Evolutionary conservation across 257 asterid species (phyloP), one percentile per base, ranked within the genome.

Genomic region (Orobanche coerulescens): DNA sequence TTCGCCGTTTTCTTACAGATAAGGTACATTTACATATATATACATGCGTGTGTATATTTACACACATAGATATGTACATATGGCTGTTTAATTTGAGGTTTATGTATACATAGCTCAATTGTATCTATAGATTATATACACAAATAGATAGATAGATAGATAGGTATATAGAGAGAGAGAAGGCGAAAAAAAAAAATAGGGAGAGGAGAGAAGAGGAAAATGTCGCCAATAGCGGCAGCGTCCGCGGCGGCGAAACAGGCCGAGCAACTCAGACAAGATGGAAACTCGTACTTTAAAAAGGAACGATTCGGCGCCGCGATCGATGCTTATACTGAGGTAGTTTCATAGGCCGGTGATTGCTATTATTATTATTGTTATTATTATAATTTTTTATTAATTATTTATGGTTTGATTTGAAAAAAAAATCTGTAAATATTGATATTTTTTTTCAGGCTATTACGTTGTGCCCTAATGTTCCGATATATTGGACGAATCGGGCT

Each of bases 401-500:
- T 10, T 4, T 7, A n/a, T 6, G 10, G 48, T 2, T 68, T 42
- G n/a, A 31, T 65, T 37, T 42, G 14, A 8, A 23, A 50, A 15
- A n/a, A n/a, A n/a, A n/a, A n/a, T n/a, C 69, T 69, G 36, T 18
- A 52, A 18, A 19, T 8, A 37, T 65, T 54, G 43, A 26, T 20
- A 46, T 46, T 58, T 9, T 40, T 61, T 20, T 47, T 19, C 28
- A 93, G 99, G 99, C 99, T 62, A 89, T 93, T 68, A 34, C 81
- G 31, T 44, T 93, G 82, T 84, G 96, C 88, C 99, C 97, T 76
- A 75, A 89, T 67, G 87, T 93, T 66, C 86, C 95, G 23, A 64
- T 81, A 11, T 93, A 93, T 77, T 86, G 91, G 96, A 82, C 96
- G 6, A 93, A 93, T 73, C 96, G 99, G 3, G 99, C 99, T 44